Evolutionary conservation across 2,329 filamentous ascomycete species (phyloP), one percentile per base, ranked within the genome.

Genomic region (Colletotrichum incanum): DNA sequence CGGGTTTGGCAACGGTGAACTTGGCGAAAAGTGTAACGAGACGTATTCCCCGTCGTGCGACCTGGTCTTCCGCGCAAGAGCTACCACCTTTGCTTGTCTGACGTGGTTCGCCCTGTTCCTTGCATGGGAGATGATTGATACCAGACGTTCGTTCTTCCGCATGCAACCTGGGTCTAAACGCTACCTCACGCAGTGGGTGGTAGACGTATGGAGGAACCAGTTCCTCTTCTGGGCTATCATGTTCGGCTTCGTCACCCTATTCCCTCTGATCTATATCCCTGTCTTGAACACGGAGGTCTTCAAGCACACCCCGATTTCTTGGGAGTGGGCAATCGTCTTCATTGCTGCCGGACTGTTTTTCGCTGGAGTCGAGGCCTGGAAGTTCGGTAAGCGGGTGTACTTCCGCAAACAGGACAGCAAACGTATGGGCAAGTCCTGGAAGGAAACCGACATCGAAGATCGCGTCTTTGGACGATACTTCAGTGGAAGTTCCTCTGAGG

Each of bases 71-170:
- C 87, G 88, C 16, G 91, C 91, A 1, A 88, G 91, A 8, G 89
- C 90, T 0, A 92, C 91, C 1, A 90, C 88, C 26, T 93, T 93
- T 76, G 90, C 89, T 16, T 91, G 87, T 73, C 83, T 93, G 68
- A 93, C 91, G 0, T 93, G 90, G 90, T 90, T 89, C 71, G 89
- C 90, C 0, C 85, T 93, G 26, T 91, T 93, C 82, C 84, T 92
- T 16, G 91, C 91, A 0, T 93, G 91, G 91, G 90, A 93, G 76
- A 90, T 92, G 85, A 85, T 92, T 63, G 85, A 91, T 73, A 86
- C 91, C 80, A 88, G 91, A 28, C 87, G 89, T 49, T 89, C 86
- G 11, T 91, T 93, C 83, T 93, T 93, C 85, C 84, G 86, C 73
- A 91, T 92, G 88, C 86, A 91, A 74, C 88, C 90, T 1, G 82